Conservation (phyloP, 2,329 filamentous ascomycete genomes). For the Onygena corvina region DNA sequence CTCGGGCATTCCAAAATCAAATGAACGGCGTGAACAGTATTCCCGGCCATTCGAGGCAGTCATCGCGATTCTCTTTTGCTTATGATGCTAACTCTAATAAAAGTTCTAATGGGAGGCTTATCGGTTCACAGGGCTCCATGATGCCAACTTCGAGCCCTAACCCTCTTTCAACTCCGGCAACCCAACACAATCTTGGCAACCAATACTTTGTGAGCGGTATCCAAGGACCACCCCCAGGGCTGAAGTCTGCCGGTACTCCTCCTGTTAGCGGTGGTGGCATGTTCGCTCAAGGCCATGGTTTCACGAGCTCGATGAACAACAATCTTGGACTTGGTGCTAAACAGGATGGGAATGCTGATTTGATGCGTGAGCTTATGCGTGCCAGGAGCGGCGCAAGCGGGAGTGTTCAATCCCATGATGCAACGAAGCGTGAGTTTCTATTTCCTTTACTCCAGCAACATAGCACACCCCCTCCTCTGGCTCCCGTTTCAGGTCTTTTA, state of each 20-base stretch:
- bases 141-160: constrained; percentile 31
- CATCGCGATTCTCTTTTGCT: constrained; percentile 77
- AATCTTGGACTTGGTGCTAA: constrained; percentile 54
- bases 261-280: constrained; percentile 67
- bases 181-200: constrained; percentile 38
- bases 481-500: constrained; percentile 81
- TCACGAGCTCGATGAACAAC: constrained; percentile 53
- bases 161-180: constrained; percentile 27
- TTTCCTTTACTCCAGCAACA: constrained; percentile 86
- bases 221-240: constrained; percentile 81
- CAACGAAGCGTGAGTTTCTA: constrained; percentile 96
- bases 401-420: constrained; percentile 63
- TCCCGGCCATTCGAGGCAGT: constrained; percentile 65
- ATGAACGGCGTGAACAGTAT: constrained; percentile 42
- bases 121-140: constrained; percentile 39
- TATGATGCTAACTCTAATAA: constrained; percentile 50
- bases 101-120: constrained; percentile 47
- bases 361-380: constrained; percentile 73
- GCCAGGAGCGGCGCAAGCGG: constrained; percentile 47
- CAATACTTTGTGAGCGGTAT: constrained; percentile 77
- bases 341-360: constrained; percentile 61
- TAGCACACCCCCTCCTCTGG: constrained; percentile 73
- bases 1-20: constrained; percentile 37
- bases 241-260: constrained; percentile 90
- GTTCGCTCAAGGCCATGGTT: constrained; percentile 80